These are phyloP conservation scores for Beta lomatogona DNA, from an alignment of 179 eudicot species.

Conservation along the genomic window DNA sequence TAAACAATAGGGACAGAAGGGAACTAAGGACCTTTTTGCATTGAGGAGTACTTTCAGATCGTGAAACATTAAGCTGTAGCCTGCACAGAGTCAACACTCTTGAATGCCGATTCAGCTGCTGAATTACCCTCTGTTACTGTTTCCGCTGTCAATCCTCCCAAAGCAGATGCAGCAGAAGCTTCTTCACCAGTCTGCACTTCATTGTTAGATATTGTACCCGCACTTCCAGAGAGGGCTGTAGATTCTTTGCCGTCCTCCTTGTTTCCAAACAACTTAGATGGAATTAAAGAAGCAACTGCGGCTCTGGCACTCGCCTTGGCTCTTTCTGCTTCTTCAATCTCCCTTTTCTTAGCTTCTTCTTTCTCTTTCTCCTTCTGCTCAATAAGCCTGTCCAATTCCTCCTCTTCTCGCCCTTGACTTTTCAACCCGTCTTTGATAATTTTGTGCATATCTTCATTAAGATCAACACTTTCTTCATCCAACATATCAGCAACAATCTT, in stretches of 20 bases:
- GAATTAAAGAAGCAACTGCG: constrained; percentile 75
- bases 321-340: constrained; percentile 69
- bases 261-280: constrained; percentile 71
- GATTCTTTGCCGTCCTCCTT: constrained; percentile 47
- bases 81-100: constrained; percentile 31
- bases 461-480: constrained; percentile 60
- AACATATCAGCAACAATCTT: constrained; percentile 57
- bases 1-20: constrained; percentile 3
- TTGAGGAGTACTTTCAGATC: constrained; percentile 19
- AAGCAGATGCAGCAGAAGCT: too few species aligned
- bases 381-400: constrained; percentile 65
- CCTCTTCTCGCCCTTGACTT: constrained; percentile 71
- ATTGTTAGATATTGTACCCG: constrained; percentile 1
- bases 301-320: constrained; percentile 76
- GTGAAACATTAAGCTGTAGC: constrained; percentile 24
- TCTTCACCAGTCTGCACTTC: constrained; percentile 27
- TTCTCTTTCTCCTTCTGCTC: constrained; percentile 75
- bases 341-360: constrained; percentile 73
- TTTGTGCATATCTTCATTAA: constrained; percentile 70
- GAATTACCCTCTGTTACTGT: constrained; percentile 21
- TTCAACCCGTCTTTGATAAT: constrained; percentile 70
- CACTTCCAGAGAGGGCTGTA: constrained; percentile 20
- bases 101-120: constrained; percentile 27
- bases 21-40: constrained; percentile 22
- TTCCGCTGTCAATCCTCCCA: neutral